Evolutionary conservation across 176 grass and related monocot genomes (phyloP).

Genomic region (Alopecurus myosuroides): DNA sequence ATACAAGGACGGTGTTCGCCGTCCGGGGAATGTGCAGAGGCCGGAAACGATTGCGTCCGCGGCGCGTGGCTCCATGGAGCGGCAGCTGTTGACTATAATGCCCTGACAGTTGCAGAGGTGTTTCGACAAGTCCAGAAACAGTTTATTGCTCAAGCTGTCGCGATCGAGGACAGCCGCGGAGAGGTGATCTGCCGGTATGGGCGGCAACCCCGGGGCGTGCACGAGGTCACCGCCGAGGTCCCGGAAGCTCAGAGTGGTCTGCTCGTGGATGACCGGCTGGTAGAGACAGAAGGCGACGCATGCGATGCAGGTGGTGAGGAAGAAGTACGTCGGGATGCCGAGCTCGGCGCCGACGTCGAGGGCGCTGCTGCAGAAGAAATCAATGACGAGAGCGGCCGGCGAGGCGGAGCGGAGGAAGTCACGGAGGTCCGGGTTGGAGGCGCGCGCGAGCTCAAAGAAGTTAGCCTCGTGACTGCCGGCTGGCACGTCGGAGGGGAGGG

Average conservation of each 20-base stretch:
- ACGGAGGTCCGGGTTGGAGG: constrained; percentile 16
- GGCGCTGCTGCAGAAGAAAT: constrained; percentile 44
- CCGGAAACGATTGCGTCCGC: constrained; percentile 2
- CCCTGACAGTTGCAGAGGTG: constrained; percentile 25
- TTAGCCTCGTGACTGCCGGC: not conserved
- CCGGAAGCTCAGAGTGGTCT: not conserved
- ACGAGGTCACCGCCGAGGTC: not conserved
- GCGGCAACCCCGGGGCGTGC: constrained; percentile 13
- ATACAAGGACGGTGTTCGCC: not conserved
- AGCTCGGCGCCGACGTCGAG: constrained; percentile 39
- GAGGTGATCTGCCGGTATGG: constrained; percentile 37
- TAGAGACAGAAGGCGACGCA: not conserved
- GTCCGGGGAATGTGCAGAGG: constrained; percentile 19
- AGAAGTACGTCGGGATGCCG: constrained; percentile 48
- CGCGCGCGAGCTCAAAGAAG: constrained; percentile 21
- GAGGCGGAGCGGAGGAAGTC: constrained; percentile 7
- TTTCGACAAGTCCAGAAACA: not conserved
- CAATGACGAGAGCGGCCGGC: constrained; percentile 40
- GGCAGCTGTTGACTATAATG: constrained; percentile 50
- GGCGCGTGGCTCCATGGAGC: constrained; percentile 37
- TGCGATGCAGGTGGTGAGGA: constrained; percentile 25
- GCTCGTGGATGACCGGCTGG: constrained; percentile 4
- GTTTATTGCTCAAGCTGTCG: not conserved
- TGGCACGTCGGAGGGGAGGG: not conserved
- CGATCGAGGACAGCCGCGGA: constrained; percentile 9